Conservation (phyloP, 345 rosid genomes). For the Populus euphratica region DNA sequence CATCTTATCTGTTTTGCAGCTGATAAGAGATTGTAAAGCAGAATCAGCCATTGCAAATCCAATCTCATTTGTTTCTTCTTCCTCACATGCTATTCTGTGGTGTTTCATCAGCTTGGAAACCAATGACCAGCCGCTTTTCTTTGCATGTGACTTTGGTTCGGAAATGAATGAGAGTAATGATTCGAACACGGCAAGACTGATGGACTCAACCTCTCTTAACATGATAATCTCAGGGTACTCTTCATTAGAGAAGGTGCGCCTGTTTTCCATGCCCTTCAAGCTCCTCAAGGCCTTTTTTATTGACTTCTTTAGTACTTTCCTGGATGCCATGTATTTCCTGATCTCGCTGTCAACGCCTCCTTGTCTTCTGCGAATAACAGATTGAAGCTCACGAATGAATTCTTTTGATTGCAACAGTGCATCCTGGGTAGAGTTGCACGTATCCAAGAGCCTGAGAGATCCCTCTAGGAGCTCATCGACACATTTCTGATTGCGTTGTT, state of each 20-base stretch:
- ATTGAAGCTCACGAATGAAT: neutral
- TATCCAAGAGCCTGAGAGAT: neutral
- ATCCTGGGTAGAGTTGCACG: neutral
- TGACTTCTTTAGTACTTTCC: neutral
- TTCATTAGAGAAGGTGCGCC: neutral
- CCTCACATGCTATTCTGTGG: neutral
- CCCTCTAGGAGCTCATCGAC: neutral
- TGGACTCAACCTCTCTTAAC: conserved; percentile 16
- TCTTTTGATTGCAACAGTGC: neutral
- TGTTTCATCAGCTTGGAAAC: conserved; percentile 17
- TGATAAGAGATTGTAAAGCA: conserved; percentile 11
- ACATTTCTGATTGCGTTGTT: neutral
- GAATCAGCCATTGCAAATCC: conserved; percentile 21
- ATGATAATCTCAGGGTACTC: conserved; percentile 1
- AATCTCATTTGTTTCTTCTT: neutral
- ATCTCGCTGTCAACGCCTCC: neutral
- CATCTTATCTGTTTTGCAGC: conserved; percentile 6
- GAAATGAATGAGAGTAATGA: conserved; percentile 11
- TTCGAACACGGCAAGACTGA: conserved; percentile 12
- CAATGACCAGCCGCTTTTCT: conserved; percentile 8
- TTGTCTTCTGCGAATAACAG: neutral
- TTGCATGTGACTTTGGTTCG: neutral
- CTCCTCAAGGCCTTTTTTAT: neutral
- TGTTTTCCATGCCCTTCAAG: neutral
- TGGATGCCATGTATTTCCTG: neutral